Evolutionary conservation across 345 rosid species (phyloP), one percentile per base, ranked within the genome.

Genomic region (Rhizophora apiculata): DNA sequence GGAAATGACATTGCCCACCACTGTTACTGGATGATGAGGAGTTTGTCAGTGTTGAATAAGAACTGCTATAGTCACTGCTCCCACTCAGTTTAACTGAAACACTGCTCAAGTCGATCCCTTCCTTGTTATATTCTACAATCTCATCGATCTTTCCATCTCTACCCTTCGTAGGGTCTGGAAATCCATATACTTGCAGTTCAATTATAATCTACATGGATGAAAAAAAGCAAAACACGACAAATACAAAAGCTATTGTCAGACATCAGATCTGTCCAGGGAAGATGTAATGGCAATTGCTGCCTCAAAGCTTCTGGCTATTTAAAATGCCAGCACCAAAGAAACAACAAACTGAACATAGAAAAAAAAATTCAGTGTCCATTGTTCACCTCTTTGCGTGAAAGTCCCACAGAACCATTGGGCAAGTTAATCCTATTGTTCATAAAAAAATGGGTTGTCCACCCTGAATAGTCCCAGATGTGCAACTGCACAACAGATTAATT

Each of bases 381-480:
- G 21, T 84, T 89, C 77, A 64, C 69, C 69, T 72, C 69, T 64
- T 22, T 61, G 13, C 27, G 46, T 3, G 9, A 22, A 21, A 57
- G 58, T 30, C 46, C 69, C 30, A 56, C n/a, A 24, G 46, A 46
- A 31, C 60, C 46, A 55, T 85, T 82, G 22, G 63, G 67, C 64
- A 80, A 70, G 67, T 75, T 85, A 74, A 68, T 76, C 76, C 74
- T 73, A 58, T 85, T 90, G 61, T 81, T 82, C 68, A 74, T 60
- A 65, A 84, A 83, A 81, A 75, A 80, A 63, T 85, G 79, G 63
- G 84, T 78, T 67, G 90, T 88, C 79, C 84, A 92, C 62, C 96
- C 91, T 59, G 93, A 95, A 78, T 88, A 88, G 76, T 95, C 99
- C 96, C 99, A 87, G 36, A 95, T 95, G 49, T 85, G 93, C 71